Evolutionary conservation across 257 asterid species (phyloP), one percentile per base, ranked within the genome.

Genomic region (Salvia splendens): DNA sequence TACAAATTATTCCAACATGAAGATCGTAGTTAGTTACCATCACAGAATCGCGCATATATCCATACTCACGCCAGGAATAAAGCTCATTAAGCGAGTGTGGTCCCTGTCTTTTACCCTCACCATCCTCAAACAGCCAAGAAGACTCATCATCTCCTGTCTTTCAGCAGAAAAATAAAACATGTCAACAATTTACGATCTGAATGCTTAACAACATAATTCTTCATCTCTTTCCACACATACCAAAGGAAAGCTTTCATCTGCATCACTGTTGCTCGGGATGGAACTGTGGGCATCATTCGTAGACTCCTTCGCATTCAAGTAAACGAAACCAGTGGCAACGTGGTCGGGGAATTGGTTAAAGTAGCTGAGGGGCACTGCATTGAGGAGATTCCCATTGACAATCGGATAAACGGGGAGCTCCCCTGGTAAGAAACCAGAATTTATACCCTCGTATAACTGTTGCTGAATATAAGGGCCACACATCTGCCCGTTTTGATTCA

Each of bases 401-500:
- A 93, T 70, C 4, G 99, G 99, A 78, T 90, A 93, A 10, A 93
- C 91, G 8, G 71, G 87, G 36, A 93, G 85, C 65, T 84, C 93
- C 47, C 76, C 86, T 0, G 99, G 99, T 78, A 93, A 73, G 73
- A 90, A 93, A 53, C 97, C 95, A 68, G 92, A 85, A 2, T 82
- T 59, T 43, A 93, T 73, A 41, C 99, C 99, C 75, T 90, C 96
- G 67, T 76, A 85, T 53, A 93, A 68, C 67, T 90, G 99, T 60
- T 88, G 86, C 68, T 88, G 86, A 53, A 91, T 88, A 76, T 93
- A 93, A 20, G 99, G 99, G 49, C 99, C 99, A 54, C 96, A 90
- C 95, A 93, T 87, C 79, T 85, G 89, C 43, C 95, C 92, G 46
- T 43, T 78, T 71, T 93, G 88, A 79, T 93, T 93, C 59, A 88